Evolutionary conservation across 2,329 filamentous ascomycete species (phyloP), one percentile per base, ranked within the genome.

Genomic region (Endocalyx cinctus): DNA sequence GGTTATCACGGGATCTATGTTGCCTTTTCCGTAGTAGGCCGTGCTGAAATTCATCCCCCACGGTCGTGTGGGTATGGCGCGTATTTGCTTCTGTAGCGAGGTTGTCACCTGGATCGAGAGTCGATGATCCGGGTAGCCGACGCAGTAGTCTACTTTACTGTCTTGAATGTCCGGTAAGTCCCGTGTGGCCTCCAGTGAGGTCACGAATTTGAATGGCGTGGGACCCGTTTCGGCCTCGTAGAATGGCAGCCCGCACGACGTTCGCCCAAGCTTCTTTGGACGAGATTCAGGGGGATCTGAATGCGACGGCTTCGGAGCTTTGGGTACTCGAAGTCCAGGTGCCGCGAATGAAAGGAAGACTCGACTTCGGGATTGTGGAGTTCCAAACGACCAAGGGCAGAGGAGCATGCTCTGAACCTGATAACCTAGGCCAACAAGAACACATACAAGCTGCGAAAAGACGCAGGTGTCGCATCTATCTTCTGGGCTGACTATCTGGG

Each of bases 401-500:
- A 85, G 63, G 1, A 82, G 64, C 35, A 79, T 77, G 23, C 85
- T 70, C 25, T 82, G 74, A 0, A 78, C 66, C 50, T 94, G 86
- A 45, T 92, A 94, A 0, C 85, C 86, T 42, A 92, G 66, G 0
- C 81, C 83, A 0, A 90, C 80, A 1, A 92, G 60, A 1, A 79
- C 71, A 41, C 82, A 84, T 8, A 92, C 66, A 0, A 92, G 64
- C 45, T 89, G 84, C 2, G 79, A 79, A 32, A 89, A 79, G 0
- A 86, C 74, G 37, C 86, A 84, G 14, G 82, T 67, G 4, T 69
- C 60, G 12, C 69, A 60, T 19, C 57, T 60, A 13, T 55, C 63
- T 13, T 63, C 61, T 16, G 51, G 64, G 29, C 62, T 69, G 0
- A 83, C 71, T 61, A 90, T 86, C 0, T 63, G 67, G 0, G 74